Evolutionary conservation across 257 asterid species (phyloP).

Genomic region (Primulina eburnea): DNA sequence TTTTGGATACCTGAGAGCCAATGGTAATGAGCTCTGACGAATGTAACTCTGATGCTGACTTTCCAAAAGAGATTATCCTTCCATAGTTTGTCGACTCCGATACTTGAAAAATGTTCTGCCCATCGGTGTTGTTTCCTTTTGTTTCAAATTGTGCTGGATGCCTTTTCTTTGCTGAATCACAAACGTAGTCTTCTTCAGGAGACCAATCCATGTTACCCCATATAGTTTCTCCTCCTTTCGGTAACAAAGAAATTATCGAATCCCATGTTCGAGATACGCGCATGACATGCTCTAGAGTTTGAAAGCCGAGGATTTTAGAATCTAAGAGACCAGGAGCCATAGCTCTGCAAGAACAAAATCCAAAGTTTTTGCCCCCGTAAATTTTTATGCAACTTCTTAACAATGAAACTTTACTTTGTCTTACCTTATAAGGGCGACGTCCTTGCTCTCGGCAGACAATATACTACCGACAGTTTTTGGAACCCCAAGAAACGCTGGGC

Average conservation of each 20-base stretch:
- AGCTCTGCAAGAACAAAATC: constrained; percentile 43
- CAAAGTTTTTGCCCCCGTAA: not conserved
- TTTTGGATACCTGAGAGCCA: constrained; percentile 37
- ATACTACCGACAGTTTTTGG: constrained; percentile 68
- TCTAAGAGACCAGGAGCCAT: constrained; percentile 79
- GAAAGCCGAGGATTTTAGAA: constrained; percentile 62
- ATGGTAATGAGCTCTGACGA: constrained; percentile 44
- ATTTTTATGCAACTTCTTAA: not conserved
- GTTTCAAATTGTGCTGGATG: constrained; percentile 24
- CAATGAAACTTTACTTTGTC: constrained; percentile 11
- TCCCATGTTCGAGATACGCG: constrained; percentile 81
- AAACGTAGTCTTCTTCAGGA: constrained; percentile 71
- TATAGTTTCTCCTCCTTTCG: constrained; percentile 87
- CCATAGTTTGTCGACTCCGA: constrained; percentile 57
- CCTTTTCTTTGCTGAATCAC: constrained; percentile 38
- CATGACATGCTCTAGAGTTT: constrained; percentile 75
- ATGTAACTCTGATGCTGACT: constrained; percentile 54
- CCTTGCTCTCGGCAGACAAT: constrained; percentile 86
- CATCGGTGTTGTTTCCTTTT: constrained; percentile 37
- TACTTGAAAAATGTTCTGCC: constrained; percentile 29
- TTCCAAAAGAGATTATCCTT: constrained; percentile 71
- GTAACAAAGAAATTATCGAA: constrained; percentile 66
- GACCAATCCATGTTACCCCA: constrained; percentile 91
- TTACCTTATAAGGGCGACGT: constrained; percentile 77
- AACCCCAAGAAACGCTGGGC: constrained; percentile 87